Evolutionary conservation across 805 yeast genomes (phyloP), one percentile per base, ranked within the genome.

Genomic region (Ogataea nakhonphanomensis): DNA sequence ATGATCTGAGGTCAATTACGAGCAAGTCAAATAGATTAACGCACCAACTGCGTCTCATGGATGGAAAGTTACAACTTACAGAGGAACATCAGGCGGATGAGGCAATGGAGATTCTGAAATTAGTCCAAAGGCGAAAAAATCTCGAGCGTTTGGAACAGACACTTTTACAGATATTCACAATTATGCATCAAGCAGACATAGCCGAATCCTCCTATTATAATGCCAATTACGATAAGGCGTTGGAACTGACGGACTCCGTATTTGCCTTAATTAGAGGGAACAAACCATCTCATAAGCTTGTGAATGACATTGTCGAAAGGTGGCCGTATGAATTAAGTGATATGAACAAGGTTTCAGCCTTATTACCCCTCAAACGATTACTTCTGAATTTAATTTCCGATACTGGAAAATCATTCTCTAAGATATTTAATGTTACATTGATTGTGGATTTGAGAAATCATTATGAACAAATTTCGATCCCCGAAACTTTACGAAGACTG

Each of bases 1-100:
- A 81, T 39, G 95, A 88, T 47, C 73, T 93, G 41, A 79, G 80
- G 51, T 69, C 67, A 7, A 79, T 90, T 25, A 76, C 80, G 34
- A 55, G 61, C 2, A 76, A 74, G 46, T 76, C 90, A 3, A 62
- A 67, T 9, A 57, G 59, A 9, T 73, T 89, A 17, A 66, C 82
- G 0, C 56, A 59, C 5, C 65, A 71, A 28, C 66, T 82, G 34
- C 58, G 70, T 24, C 53, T 57, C 0, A 62, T 90, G n/a, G 65
- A 70, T 26, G 42, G 53, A 0, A 69, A 74, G 12, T 57, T 89
- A 4, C 58, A 64, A 2, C 42, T 49, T 1, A 58, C 81, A 9
- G 81, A 81, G 37, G 52, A 59, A 15, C 64, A 70, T 8, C 77
- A 78, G 43, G 73, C 83, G 2, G 58, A 61, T 12, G 61, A 63